Evolutionary conservation across 345 rosid species (phyloP), one percentile per base, ranked within the genome.

Genomic region (Citrus unshiu): DNA sequence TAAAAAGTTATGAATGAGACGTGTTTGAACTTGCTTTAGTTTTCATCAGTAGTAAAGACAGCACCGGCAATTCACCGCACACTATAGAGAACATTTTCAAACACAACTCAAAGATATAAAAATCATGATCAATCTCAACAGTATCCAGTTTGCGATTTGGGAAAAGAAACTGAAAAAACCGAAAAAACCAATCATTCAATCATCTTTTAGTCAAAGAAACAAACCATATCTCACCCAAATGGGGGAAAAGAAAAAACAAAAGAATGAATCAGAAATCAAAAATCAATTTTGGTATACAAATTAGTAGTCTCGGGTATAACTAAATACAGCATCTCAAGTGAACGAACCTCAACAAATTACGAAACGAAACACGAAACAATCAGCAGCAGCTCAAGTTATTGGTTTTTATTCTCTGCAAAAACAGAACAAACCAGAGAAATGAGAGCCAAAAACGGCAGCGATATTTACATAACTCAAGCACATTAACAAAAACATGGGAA

Each of bases 131-230:
- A 66, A 74, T 40, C 64, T 74, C 70, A 60, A 81, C 81, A 61
- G 57, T 39, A 46, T 24, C 68, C 12, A 72, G 51, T 60, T 58
- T 54, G 78, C 80, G 24, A 78, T 77, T 40, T 66, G 59, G 68
- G 24, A 19, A 69, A 39, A 51, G 61, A 85, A 80, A 79, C 60
- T 58, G 82, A 68, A 77, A 72, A 74, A 79, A 81, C 82, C 18
- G 71, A 37, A 77, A 37, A 35, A 19, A 60, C 84, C 81, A 63
- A 66, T 72, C 61, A 59, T 29, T 7, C 57, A 43, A 39, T 73
- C 18, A 77, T 65, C 73, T 14, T 49, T 25, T 68, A 40, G 72
- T 30, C 71, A 25, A 72, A 77, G 64, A 21, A 64, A 37, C 19
- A 49, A 63, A 24, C 14, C 29, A 37, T 6, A 54, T 39, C 39